Evolutionary conservation across 768 basidiomycete species (phyloP).

Genomic region (Thelephora ganbajun): DNA sequence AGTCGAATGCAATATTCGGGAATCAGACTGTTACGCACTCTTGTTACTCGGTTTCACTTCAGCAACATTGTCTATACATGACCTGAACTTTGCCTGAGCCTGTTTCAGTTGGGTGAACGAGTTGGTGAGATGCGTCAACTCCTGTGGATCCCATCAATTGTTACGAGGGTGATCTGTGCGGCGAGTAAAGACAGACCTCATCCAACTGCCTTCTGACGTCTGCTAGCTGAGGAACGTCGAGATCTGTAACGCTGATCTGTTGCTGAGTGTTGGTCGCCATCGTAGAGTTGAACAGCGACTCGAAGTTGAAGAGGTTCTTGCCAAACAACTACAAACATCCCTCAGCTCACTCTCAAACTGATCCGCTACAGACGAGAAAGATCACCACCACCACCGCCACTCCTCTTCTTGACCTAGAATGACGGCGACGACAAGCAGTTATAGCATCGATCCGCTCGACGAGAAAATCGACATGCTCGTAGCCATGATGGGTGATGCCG

Average conservation of each 20-base stretch:
- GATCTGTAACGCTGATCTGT: slow-evolving; percentile 67
- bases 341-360: not conserved
- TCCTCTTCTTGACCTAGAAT: not conserved
- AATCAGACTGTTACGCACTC: slow-evolving; percentile 20
- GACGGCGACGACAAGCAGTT: not conserved
- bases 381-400: too few species aligned
- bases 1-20: not conserved
- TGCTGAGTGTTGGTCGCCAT: slow-evolving; percentile 35
- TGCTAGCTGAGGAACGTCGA: slow-evolving; percentile 74
- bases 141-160: slow-evolving; percentile 31
- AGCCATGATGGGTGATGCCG: slow-evolving; percentile 27
- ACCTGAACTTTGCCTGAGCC: slow-evolving; percentile 84
- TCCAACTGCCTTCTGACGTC: slow-evolving; percentile 89
- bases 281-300: not conserved
- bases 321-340: not conserved
- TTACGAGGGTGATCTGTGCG: not conserved
- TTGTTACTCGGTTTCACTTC: slow-evolving; percentile 63
- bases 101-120: slow-evolving; percentile 89
- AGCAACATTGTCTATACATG: slow-evolving; percentile 68
- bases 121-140: slow-evolving; percentile 80
- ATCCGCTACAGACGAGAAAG: not conserved
- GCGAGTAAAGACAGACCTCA: slow-evolving; percentile 39
- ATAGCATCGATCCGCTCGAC: not conserved
- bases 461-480: slow-evolving; percentile 20
- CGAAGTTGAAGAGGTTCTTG: not conserved